A percentile compares a stretch with the other conserved stretches of the same genome.
Conservation (phyloP, 2,329 filamentous ascomycete species). For the Pestalotiopsis sp. region DNA sequence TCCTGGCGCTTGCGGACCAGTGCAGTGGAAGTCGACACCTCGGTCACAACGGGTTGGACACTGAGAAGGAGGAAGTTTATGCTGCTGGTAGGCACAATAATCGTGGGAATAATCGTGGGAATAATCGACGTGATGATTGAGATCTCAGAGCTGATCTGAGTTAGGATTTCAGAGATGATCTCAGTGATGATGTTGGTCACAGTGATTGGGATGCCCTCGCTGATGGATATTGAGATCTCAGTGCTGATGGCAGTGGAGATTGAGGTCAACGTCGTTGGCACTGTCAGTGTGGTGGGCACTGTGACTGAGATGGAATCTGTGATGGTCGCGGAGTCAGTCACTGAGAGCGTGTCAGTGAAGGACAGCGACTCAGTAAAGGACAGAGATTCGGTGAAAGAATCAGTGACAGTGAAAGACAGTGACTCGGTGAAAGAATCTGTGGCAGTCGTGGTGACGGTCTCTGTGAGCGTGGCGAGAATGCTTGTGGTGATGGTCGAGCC, state of each 20-base stretch:
- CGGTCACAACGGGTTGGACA: not conserved
- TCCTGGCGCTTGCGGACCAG: not conserved
- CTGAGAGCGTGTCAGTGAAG: not conserved
- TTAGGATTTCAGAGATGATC: not conserved
- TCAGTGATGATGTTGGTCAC: not conserved
- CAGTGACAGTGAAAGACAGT: no score
- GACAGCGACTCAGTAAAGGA: no score
- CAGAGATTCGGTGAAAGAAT: no score
- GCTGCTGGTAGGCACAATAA: not conserved
- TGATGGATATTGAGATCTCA: not conserved
- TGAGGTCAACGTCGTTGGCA: not conserved
- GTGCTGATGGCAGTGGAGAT: no score
- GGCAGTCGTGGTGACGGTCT: not conserved
- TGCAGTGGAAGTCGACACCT: not conserved
- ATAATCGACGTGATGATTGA: not conserved
- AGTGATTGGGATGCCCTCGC: not conserved
- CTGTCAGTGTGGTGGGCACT: not conserved
- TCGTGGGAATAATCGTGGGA: not conserved
- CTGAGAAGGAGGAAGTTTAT: not conserved
- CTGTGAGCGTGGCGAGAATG: not conserved
- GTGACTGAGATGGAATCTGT: not conserved
- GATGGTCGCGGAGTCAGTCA: not conserved
- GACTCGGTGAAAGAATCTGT: not conserved
- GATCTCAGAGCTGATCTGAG: not conserved
- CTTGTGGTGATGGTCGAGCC: not conserved